A percentile compares a stretch with the other conserved stretches of the same genome.
phyloP scores from a whole-genome alignment of 148 eudicot genomes.

The Amaranthus hypochondriacus region DNA sequence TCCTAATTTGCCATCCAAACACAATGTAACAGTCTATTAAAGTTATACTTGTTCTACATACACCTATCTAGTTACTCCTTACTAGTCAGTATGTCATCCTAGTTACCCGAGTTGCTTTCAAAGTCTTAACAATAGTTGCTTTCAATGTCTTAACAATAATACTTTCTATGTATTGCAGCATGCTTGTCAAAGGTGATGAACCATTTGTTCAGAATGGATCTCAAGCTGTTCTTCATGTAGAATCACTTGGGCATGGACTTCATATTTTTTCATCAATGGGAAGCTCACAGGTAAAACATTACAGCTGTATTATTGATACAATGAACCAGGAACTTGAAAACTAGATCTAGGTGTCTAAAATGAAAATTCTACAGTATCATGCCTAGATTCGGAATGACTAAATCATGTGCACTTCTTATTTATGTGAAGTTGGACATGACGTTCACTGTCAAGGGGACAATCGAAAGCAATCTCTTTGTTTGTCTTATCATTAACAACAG shows the following conservation, averaged over 20 bases:
- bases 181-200: slow-evolving; percentile 50
- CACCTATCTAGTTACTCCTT: too few species aligned
- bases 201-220: slow-evolving; percentile 65
- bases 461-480: too few species aligned
- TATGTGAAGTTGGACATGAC: neutral
- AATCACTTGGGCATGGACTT: slow-evolving; percentile 82
- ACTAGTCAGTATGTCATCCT: too few species aligned
- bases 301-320: neutral
- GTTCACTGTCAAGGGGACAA: too few species aligned
- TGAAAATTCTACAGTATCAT: neutral
- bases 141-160: neutral
- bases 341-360: neutral
- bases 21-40: too few species aligned
- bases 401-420: neutral
- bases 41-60: too few species aligned
- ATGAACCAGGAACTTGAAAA: neutral
- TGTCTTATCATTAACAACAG: too few species aligned
- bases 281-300: slow-evolving; percentile 57
- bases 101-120: too few species aligned
- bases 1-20: too few species aligned
- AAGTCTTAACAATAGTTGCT: neutral
- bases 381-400: neutral
- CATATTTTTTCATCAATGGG: slow-evolving; percentile 69
- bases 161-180: slow-evolving; percentile 37
- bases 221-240: slow-evolving; percentile 62